phyloP scores from a whole-genome alignment of 805 yeast species.

The Zygosaccharomyces gambellarensis region DNA sequence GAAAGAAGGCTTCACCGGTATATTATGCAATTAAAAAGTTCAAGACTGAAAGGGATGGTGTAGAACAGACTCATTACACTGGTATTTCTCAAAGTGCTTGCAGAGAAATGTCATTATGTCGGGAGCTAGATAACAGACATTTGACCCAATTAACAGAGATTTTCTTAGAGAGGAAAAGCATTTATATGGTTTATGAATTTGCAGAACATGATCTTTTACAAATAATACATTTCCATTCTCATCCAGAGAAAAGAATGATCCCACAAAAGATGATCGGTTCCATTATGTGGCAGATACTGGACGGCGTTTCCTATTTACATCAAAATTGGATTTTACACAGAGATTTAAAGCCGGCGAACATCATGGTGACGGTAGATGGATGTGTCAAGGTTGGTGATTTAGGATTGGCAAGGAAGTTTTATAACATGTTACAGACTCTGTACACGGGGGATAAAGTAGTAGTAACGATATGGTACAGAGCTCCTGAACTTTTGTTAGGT shows the following conservation, averaged over 20 bases:
- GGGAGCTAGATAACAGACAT: constrained; percentile 78
- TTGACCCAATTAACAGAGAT: constrained; percentile 77
- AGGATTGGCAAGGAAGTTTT: constrained; percentile 85
- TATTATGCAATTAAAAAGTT: constrained; percentile 90
- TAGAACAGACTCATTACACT: constrained; percentile 78
- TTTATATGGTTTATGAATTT: constrained; percentile 92
- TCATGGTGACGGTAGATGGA: constrained; percentile 88
- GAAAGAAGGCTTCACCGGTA: constrained; percentile 18
- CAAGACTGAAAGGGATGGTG: constrained; percentile 86
- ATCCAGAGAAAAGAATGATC: constrained; percentile 74
- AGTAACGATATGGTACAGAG: constrained; percentile 95
- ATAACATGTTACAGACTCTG: constrained; percentile 77
- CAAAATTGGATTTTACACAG: constrained; percentile 96
- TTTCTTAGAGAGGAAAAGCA: constrained; percentile 78
- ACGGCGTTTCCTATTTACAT: constrained; percentile 87
- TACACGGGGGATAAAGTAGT: constrained; percentile 94
- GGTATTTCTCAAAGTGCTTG: constrained; percentile 96
- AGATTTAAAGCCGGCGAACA: constrained; percentile 95
- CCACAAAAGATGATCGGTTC: constrained; percentile 78
- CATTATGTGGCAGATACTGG: constrained; percentile 84
- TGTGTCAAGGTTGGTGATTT: constrained; percentile 94
- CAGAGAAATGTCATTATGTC: constrained; percentile 91
- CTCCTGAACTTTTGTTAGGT: constrained; percentile 87
- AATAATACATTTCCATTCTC: constrained; percentile 90
- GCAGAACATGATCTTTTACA: constrained; percentile 95